A percentile compares a stretch with the other conserved stretches of the same genome.
phyloP scores from a whole-genome alignment of 73 alveolate genomes.

The Tetrahymena thermophila region DNA sequence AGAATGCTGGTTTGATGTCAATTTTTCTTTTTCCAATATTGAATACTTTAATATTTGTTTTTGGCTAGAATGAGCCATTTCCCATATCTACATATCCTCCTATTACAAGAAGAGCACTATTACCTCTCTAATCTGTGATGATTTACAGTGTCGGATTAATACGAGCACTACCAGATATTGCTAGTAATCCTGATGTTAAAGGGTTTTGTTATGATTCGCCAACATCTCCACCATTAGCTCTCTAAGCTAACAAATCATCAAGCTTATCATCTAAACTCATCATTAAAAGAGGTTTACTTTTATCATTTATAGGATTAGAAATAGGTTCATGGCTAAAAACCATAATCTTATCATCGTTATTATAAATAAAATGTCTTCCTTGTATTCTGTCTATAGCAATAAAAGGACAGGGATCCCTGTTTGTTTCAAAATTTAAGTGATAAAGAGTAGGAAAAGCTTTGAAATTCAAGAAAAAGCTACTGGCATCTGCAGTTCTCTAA shows the following conservation, averaged over 20 bases:
- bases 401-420: not conserved
- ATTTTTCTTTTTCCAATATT: not conserved
- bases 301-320: not conserved
- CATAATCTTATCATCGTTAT: not conserved
- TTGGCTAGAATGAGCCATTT: not conserved
- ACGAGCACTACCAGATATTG: not conserved
- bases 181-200: not conserved
- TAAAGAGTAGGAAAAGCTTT: not conserved
- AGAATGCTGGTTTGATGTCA: not conserved
- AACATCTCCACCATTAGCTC: not conserved
- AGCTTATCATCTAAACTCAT: not conserved
- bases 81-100: not conserved
- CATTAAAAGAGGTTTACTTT: not conserved
- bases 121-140: not conserved
- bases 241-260: not conserved
- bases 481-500: not conserved
- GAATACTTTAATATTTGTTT: not conserved
- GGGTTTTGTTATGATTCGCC: not conserved
- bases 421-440: not conserved
- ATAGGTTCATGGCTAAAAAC: not conserved
- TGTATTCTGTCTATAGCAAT: not conserved
- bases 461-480: not conserved
- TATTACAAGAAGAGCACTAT: not conserved
- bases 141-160: not conserved
- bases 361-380: not conserved